Evolutionary conservation across 345 rosid genomes (phyloP).

Genomic region (Schrenkiella parvula): DNA sequence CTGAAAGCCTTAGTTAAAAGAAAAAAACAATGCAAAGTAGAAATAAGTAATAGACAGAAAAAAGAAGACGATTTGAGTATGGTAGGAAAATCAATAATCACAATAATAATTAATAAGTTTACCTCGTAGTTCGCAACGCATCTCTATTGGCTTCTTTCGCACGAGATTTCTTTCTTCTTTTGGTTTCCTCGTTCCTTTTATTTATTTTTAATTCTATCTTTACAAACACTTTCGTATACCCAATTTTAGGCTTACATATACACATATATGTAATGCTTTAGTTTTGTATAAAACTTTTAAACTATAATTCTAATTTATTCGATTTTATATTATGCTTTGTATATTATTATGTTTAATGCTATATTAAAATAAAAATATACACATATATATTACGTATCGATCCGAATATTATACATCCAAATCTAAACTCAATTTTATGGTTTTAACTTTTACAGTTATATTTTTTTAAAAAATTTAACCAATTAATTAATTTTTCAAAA

Average conservation of each 20-base stretch:
- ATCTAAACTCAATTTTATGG: neutral
- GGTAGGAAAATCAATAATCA: slow-evolving; percentile 1
- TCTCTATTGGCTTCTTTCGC: slow-evolving; percentile 19
- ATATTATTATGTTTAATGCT: too few species aligned
- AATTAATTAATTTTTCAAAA: neutral
- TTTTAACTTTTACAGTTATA: neutral
- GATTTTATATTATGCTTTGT: too few species aligned
- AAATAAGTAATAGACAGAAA: neutral
- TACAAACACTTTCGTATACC: neutral
- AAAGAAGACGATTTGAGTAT: neutral
- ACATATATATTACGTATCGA: neutral
- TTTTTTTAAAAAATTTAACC: neutral
- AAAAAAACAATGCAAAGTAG: neutral
- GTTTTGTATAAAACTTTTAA: too few species aligned
- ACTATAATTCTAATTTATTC: too few species aligned
- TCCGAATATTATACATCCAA: neutral
- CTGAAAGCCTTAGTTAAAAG: too few species aligned
- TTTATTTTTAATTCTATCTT: neutral
- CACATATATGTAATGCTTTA: neutral
- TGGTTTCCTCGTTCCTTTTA: neutral
- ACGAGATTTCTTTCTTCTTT: slow-evolving; percentile 23
- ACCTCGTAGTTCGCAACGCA: slow-evolving; percentile 23
- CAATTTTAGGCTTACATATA: neutral
- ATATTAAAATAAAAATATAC: too few species aligned
- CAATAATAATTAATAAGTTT: slow-evolving; percentile 15